Evolutionary conservation across 2,329 filamentous ascomycete species (phyloP), one percentile per base, ranked within the genome.

Genomic region (Aspergillus ochraceus): DNA sequence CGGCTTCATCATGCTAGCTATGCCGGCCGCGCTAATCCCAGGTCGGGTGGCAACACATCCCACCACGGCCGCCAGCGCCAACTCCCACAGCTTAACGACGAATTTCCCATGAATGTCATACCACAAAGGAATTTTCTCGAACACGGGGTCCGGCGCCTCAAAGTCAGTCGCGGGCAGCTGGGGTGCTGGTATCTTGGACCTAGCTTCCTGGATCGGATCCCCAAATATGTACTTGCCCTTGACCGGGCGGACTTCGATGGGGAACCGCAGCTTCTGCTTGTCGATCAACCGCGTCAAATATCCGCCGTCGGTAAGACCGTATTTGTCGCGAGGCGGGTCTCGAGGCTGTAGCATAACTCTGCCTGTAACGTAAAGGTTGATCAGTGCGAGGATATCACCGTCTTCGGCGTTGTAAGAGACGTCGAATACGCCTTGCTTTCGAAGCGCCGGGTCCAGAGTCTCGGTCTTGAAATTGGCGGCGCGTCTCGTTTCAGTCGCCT

Each of bases 271-370:
- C 19, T 73, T 71, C 6, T 64, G 64, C 60, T 78, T 80, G 61
- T 83, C 77, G 67, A 83, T 78, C 42, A 75, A 69, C 14, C 79
- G 70, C 0, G 80, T 81, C 49, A 79, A 68, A 55, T 83, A 83
- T 11, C 76, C 76, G 9, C 76, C 74, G 9, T 80, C 77, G 10
- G 76, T 78, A 4, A 82, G 70, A 10, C 81, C 81, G 60, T 77
- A 82, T 61, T 77, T 77, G 50, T 78, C 73, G 17, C 71, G 68
- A 3, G 80, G 80, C 1, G 76, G 71, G 54, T 80, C 73, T 2
- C 68, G 67, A 3, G 79, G 76, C 12, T 64, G 61, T 4, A 81
- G 58, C 8, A 63, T 64, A 36, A 83, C 60, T 22, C 71, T 69
- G 1, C 76, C 73, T 8, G 69, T 56, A 1, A 75, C 70, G 10